Base-by-base conservation (phyloP, 352 stramenopile genomes). In the Phytophthora melonis region DNA sequence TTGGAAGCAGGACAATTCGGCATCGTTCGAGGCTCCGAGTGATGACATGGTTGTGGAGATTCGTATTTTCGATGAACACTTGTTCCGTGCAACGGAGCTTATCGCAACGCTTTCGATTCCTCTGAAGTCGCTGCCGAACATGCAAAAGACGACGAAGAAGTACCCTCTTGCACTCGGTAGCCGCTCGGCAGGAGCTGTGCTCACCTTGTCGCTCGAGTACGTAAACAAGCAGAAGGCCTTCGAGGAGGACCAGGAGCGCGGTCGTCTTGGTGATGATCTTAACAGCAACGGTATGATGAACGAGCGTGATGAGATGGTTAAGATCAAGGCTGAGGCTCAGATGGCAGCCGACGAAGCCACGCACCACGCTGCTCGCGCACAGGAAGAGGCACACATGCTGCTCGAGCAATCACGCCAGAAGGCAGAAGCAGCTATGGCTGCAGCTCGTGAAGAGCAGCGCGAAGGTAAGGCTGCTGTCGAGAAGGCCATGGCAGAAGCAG, bases 1-100 rank as follows among this genome's bases (percentile, higher is more conserved):
- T n/a, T 96, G 88, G 89, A 90, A 91, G 30, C 88, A 94, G 57
- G 89, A 95, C 59, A 96, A 96, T 68, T 91, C 84, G 2, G 89
- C 88, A 39, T 93, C 89, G 7, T 96, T 96, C 47, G 89, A 94
- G 70, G 89, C 79, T 0, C 86, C 80, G 2, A 89, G 68, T 49
- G 85, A 96, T 61, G 88, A 95, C 30, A 94, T 90, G 82, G 89
- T 93, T 27, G 80, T 96, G 41, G 89, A 96, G 68, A 86, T 96
- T 43, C 89, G 89, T 61, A 82, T 96, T 21, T 95, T 93, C 56
- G 83, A 96, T 49, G 86, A 95, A 55, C 89, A 94, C 66, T 74
- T 94, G 30, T 96, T 96, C 80, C 83, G 87, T 10, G 77, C 85
- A 14, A 90, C 86, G 5, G 81, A 93, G 54, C 73, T 96, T 25